Conservation (phyloP, 257 asterid genomes). For the Osmanthus fragrans region DNA sequence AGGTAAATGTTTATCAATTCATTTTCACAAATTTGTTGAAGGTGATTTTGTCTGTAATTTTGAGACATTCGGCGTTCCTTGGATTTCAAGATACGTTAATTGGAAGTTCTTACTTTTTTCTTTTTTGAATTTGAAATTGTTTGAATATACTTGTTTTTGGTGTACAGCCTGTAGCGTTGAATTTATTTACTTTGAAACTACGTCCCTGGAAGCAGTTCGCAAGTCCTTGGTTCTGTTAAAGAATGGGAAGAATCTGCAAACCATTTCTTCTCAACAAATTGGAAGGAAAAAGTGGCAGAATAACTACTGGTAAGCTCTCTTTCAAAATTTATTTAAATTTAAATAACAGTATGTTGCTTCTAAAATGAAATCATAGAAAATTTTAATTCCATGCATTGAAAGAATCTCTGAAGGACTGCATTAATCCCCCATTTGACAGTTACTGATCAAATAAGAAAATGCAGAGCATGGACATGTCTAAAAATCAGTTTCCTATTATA, state of each 20-base stretch:
- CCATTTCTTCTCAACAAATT: constrained; percentile 80
- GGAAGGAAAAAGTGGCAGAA: constrained; percentile 83
- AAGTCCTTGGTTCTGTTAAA: constrained; percentile 86
- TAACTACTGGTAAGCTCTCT: constrained; percentile 65
- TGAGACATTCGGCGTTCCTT: not conserved
- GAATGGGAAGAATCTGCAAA: constrained; percentile 81
- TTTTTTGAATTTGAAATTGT: constrained; percentile 18
- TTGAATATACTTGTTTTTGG: constrained; percentile 27
- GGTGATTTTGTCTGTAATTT: no score
- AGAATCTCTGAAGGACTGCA: not conserved
- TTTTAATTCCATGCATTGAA: not conserved
- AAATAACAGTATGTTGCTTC: not conserved
- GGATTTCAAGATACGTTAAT: constrained; percentile 7
- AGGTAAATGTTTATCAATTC: constrained; percentile 41
- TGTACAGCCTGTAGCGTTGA: constrained; percentile 14
- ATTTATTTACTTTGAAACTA: constrained; percentile 1
- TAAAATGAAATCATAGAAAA: not conserved
- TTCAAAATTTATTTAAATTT: not conserved
- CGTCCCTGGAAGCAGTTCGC: constrained; percentile 65
- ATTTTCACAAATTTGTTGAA: no score
- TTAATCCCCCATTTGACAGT: not conserved
- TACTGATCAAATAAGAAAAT: not conserved
- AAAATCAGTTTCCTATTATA: not conserved
- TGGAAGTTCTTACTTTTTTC: constrained; percentile 8
- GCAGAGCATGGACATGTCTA: not conserved